Conservation (phyloP, 2,329 filamentous ascomycete species). For the Paecilomyces sp. region DNA sequence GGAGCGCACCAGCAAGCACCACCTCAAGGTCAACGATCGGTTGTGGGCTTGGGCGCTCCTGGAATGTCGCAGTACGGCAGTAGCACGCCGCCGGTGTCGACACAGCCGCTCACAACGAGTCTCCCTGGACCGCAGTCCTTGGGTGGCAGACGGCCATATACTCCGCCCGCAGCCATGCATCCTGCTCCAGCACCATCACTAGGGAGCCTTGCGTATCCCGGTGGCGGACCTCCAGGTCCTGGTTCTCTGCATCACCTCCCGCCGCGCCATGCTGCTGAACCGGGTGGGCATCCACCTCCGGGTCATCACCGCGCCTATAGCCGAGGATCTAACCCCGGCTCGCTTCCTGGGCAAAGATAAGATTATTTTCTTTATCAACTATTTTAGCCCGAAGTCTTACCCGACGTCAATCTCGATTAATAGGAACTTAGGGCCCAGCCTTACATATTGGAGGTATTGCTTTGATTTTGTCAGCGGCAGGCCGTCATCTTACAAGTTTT, state of each 20-base stretch:
- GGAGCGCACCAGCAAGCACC: constrained; percentile 26
- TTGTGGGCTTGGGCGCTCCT: constrained; percentile 21
- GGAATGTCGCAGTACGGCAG: constrained; percentile 21
- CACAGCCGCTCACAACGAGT: constrained; percentile 17
- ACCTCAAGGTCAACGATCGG: constrained; percentile 18
- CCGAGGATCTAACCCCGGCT: constrained; percentile 24
- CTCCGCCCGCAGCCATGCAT: constrained; percentile 28
- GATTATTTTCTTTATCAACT: neutral
- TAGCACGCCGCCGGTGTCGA: constrained; percentile 26
- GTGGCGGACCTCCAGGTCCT: constrained; percentile 12
- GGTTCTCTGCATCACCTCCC: constrained; percentile 20
- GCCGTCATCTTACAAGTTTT: neutral
- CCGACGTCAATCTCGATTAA: neutral
- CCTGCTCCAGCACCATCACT: constrained; percentile 14
- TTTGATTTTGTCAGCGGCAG: neutral
- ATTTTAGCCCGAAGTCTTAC: neutral
- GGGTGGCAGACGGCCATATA: constrained; percentile 29
- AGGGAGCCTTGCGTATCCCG: constrained; percentile 22
- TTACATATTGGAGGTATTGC: neutral
- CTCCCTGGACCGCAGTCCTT: constrained; percentile 18
- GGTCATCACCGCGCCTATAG: constrained; percentile 32
- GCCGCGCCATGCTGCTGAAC: constrained; percentile 15
- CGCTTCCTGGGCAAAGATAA: constrained; percentile 13
- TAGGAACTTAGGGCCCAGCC: neutral
- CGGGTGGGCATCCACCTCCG: constrained; percentile 13